These are phyloP conservation scores for Didymosphaeria variabile DNA, from an alignment of 2,329 filamentous ascomycete species.

Conservation along the genomic window DNA sequence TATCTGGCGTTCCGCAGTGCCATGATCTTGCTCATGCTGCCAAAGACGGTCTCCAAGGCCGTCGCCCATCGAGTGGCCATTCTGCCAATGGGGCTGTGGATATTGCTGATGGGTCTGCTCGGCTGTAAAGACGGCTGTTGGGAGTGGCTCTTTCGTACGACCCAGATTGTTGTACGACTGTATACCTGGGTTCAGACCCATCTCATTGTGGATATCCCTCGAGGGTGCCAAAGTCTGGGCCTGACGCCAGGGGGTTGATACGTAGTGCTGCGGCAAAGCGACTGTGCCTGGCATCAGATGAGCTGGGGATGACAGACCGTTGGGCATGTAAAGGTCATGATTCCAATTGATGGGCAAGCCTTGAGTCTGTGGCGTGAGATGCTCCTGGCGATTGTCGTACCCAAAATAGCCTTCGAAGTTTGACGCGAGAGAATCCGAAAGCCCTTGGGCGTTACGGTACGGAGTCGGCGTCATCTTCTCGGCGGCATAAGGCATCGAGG, in stretches of 20 bases:
- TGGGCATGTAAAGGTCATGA: slow-evolving; percentile 6
- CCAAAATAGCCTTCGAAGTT: slow-evolving; percentile 2
- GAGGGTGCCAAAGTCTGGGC: not conserved
- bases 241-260: slow-evolving; percentile 1
- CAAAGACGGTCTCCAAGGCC: not conserved
- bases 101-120: not conserved
- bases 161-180: not conserved
- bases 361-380: slow-evolving; percentile 6
- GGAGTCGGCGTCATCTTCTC: not conserved
- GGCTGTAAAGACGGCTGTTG: not conserved
- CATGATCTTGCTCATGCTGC: not conserved
- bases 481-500: slow-evolving; percentile 1
- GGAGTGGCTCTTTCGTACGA: not conserved
- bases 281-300: not conserved
- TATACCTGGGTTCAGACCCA: not conserved
- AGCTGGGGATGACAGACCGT: slow-evolving; percentile 7
- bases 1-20: not conserved
- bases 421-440: not conserved
- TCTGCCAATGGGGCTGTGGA: not conserved
- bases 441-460: not conserved
- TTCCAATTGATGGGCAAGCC: slow-evolving; percentile 8
- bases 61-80: not conserved
- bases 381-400: not conserved
- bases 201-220: not conserved
- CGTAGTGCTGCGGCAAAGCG: slow-evolving; percentile 1